Evolutionary conservation across 306 rosid species (phyloP).

Genomic region (Fragaria iinumae): DNA sequence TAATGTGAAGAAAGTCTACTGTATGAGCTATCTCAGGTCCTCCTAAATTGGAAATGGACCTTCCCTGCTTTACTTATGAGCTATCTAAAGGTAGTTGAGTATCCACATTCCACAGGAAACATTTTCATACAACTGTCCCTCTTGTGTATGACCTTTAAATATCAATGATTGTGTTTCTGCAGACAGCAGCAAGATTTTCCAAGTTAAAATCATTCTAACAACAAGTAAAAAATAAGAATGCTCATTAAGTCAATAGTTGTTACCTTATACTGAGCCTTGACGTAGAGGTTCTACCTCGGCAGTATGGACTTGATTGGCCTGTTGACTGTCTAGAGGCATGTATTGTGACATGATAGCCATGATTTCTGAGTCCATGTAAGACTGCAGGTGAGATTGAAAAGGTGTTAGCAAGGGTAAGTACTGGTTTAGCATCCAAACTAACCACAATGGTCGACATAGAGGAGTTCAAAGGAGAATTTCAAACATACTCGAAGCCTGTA

Average conservation of each 20-base stretch:
- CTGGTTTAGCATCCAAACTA: constrained; percentile 3
- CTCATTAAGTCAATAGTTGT: constrained; percentile 15
- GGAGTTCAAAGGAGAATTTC: constrained; percentile 12
- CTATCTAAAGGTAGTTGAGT: neutral
- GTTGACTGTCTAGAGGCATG: constrained; percentile 85
- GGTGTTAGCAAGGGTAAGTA: neutral
- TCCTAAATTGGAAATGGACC: constrained; percentile 15
- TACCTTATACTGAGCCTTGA: constrained; percentile 54
- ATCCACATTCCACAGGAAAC: neutral
- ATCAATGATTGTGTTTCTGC: constrained; percentile 15
- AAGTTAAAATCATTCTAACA: constrained; percentile 8
- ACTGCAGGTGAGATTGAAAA: constrained; percentile 37
- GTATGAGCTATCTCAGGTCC: neutral
- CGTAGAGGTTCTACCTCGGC: constrained; percentile 65
- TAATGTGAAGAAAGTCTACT: neutral
- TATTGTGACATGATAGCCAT: constrained; percentile 97
- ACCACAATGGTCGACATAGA: neutral
- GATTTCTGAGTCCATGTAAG: constrained; percentile 96
- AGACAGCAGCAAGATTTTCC: neutral
- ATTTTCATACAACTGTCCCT: neutral
- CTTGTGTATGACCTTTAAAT: neutral
- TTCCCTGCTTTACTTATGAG: neutral
- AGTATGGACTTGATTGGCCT: constrained; percentile 46
- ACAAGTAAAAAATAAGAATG: neutral
- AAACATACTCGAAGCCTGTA: constrained; percentile 84